Evolutionary conservation across 345 rosid genomes (phyloP).

Genomic region (Syzygium grande): DNA sequence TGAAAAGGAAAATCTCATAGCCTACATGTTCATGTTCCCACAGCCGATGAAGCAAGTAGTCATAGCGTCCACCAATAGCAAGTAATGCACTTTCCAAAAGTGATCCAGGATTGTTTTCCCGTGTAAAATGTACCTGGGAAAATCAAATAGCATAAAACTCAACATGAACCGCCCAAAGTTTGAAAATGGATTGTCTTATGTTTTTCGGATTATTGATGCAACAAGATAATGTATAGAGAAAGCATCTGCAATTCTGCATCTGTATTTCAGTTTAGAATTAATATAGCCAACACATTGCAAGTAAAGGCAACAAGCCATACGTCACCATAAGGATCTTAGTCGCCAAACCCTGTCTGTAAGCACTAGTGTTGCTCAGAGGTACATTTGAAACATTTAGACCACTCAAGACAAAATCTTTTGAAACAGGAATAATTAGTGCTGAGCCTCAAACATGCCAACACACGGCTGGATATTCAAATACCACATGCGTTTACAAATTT

Average conservation of each 20-base stretch:
- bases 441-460: not conserved
- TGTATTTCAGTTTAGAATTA: not conserved
- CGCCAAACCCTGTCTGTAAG: not conserved
- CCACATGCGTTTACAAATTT: not conserved
- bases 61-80: constrained; percentile 95
- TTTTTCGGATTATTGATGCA: not conserved
- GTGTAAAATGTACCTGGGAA: constrained; percentile 55
- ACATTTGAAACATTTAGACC: not conserved
- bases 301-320: not conserved
- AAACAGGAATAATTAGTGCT: not conserved
- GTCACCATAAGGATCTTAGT: not conserved
- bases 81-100: constrained; percentile 65
- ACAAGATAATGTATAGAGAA: not conserved
- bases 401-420: not conserved
- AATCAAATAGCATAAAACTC: not conserved
- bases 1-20: constrained; percentile 13
- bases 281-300: not conserved
- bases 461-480: not conserved
- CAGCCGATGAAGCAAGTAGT: constrained; percentile 68
- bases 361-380: not conserved
- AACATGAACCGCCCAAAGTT: not conserved
- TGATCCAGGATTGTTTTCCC: constrained; percentile 64
- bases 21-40: constrained; percentile 60
- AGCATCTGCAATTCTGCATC: not conserved
- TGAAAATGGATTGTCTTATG: not conserved